These are phyloP conservation scores for Entomortierella lignicola DNA, from an alignment of 192 early-diverging fungal species.

Conservation along the genomic window DNA sequence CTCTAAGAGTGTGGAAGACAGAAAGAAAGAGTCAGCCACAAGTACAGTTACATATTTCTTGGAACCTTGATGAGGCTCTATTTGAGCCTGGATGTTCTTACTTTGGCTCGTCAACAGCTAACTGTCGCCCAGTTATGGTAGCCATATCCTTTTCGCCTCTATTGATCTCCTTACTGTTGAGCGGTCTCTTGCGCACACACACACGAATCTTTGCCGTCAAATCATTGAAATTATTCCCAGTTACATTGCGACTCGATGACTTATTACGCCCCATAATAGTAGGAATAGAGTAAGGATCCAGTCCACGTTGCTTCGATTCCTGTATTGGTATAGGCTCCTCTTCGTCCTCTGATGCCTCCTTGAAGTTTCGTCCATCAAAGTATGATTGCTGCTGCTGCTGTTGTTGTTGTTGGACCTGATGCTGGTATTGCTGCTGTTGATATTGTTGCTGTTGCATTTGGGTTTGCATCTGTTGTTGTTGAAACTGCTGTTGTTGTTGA, in stretches of 20 bases:
- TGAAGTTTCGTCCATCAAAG: slow-evolving; percentile 39
- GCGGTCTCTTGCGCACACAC: slow-evolving; percentile 95
- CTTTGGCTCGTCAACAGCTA: slow-evolving; percentile 96
- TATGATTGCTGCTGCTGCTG: slow-evolving; percentile 31
- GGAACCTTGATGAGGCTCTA: background rate
- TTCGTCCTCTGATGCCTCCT: slow-evolving; percentile 58
- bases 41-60: too few relatives aligned
- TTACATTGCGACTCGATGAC: slow-evolving; percentile 37
- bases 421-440: slow-evolving; percentile 23
- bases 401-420: slow-evolving; percentile 18
- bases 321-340: slow-evolving; percentile 43
- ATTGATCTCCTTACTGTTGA: slow-evolving; percentile 89
- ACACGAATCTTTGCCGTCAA: slow-evolving; percentile 92
- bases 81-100: slow-evolving; percentile 42
- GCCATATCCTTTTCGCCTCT: slow-evolving; percentile 90
- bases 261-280: slow-evolving; percentile 37
- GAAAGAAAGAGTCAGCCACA: background rate
- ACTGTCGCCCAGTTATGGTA: slow-evolving; percentile 66
- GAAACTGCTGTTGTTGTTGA: slow-evolving; percentile 36
- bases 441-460: slow-evolving; percentile 30
- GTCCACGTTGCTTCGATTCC: slow-evolving; percentile 35
- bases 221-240: slow-evolving; percentile 49
- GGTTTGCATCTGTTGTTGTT: slow-evolving; percentile 13
- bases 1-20: slow-evolving; percentile 50
- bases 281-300: slow-evolving; percentile 87